phyloP scores from a whole-genome alignment of 2,329 filamentous ascomycete species.

The Chaetomium strumarium region DNA sequence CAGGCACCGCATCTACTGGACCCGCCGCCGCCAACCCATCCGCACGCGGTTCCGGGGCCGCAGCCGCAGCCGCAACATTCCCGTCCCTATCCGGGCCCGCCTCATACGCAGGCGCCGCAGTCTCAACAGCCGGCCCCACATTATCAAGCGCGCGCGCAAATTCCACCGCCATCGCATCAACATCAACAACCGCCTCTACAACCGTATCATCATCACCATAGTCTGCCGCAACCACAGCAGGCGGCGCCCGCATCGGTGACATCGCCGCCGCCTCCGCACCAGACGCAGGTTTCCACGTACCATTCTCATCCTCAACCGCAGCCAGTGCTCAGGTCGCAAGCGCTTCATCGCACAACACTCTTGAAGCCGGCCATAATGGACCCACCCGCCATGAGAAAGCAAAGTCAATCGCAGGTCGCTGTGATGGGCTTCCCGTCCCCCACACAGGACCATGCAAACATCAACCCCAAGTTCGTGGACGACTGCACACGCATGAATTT shows the following conservation, averaged over 20 bases:
- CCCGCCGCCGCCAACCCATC: slow-evolving; percentile 1
- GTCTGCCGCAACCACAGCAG: neutral
- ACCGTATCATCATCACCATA: neutral
- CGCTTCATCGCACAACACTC: slow-evolving; percentile 4
- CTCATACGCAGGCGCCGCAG: neutral
- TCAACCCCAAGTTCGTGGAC: slow-evolving; percentile 34
- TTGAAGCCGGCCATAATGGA: slow-evolving; percentile 28
- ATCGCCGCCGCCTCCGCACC: slow-evolving; percentile 10
- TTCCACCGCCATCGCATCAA: slow-evolving; percentile 2
- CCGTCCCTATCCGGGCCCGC: slow-evolving; percentile 2
- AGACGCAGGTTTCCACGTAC: slow-evolving; percentile 1
- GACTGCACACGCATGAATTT: slow-evolving; percentile 35
- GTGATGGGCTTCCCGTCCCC: slow-evolving; percentile 33
- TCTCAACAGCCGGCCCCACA: slow-evolving; percentile 14
- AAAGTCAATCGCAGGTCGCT: slow-evolving; percentile 6
- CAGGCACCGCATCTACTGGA: too few relatives aligned
- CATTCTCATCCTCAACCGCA: slow-evolving; percentile 11
- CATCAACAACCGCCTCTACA: slow-evolving; percentile 10
- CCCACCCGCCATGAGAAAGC: slow-evolving; percentile 23
- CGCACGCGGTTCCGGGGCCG: slow-evolving; percentile 4
- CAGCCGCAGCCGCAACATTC: slow-evolving; percentile 3
- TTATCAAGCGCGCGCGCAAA: slow-evolving; percentile 14
- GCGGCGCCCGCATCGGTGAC: neutral
- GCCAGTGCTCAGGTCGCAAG: slow-evolving; percentile 1
- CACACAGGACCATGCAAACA: slow-evolving; percentile 24